Evolutionary conservation across 805 yeast species (phyloP), one percentile per base, ranked within the genome.

Genomic region (Kazachstania bromeliacearum): DNA sequence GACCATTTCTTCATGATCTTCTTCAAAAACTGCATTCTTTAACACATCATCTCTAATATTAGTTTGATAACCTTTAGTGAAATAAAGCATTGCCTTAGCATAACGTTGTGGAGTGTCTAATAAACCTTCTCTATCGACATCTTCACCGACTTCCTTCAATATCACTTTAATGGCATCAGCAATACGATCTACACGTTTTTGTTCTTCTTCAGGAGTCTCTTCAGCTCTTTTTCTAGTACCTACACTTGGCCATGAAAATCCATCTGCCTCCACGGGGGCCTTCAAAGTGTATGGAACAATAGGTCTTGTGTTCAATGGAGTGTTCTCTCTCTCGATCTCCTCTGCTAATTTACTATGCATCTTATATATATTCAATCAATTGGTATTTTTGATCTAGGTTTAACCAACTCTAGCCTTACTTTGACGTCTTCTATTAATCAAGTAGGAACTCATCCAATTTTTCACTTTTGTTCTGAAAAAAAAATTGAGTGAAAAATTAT

Each of bases 1-100:
- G 33, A 92, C 97, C 97, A 92, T 92, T 57, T 92, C 99, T 59
- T 92, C 97, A 57, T 92, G 98, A 57, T 92, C 95, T 58, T 92
- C 97, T 58, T 92, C 96, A 50, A 92, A 92, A 5, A 92, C 94
- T 0, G 98, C 98, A 42, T 88, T 71, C 51, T 92, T 89, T 53
- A 92, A 82, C 19, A 87, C 95, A 54, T 85, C 95, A 33, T 58
- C 59, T 43, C 84, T 71, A 41, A 92, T 81, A 57, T 87, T 88
- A 48, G 88, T 95, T 61, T 89, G 95, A 55, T 92, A 92, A 16
- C 99, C 99, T 57, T 85, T 85, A 15, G 99, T 92, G 68, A 92
- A 85, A 53, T 69, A 89, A 31, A 92, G 69, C 94, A 92, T 85
- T 4, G 99, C 98, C 42, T 94, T 70, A 0, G 99, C 98, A 59